Base-by-base conservation (phyloP, 371 early-diverging fungal genomes). In the Haplosporangium sp. region DNA sequence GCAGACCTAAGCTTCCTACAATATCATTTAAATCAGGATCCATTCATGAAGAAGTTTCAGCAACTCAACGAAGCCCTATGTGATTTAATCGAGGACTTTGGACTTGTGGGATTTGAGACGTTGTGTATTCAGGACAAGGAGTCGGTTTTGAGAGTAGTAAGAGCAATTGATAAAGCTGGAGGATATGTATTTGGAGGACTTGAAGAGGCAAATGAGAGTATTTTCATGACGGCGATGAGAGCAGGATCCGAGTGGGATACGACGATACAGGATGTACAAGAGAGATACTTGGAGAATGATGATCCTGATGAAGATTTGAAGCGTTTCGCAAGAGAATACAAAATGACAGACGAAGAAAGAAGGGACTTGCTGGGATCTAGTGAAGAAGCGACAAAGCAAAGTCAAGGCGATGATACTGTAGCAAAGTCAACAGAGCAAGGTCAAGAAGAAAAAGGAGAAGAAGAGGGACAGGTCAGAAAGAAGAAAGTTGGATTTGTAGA, bases 171-270 rank as follows among this genome's bases (percentile, higher is more conserved):
- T 77, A 94, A 94, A 77, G 96, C 98, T 0, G 95, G 94, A 67
- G 99, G 99, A 35, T 98, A 92, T 85, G 88, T 95, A 4, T 96
- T 93, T 86, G 96, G 94, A 5, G 95, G 94, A 3, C 83, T 96
- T 57, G 90, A 91, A 4, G 86, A 88, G 67, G 94, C 91, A n/a
- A 95, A 96, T 74, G 93, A 94, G 67, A 89, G 88, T 15, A 94
- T 95, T 48, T 87, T 94, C 84, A 77, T 89, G 61, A 86, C 91
- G 13, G 91, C 91, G 10, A 89, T 88, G 86, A 78, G 86, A 60
- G 65, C 85, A 34, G 90, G 88, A 10, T 75, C 75, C 13, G 76
- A 81, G 44, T 81, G 82, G 76, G 87, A 86, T 40, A 79, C 82
- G 52, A 82, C 86, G 52, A 86, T 92, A 8, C 84, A 86, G 53